Evolutionary conservation across 495 filamentous ascomycete species (phyloP).

Genomic region (Neurospora tetrasperma): DNA sequence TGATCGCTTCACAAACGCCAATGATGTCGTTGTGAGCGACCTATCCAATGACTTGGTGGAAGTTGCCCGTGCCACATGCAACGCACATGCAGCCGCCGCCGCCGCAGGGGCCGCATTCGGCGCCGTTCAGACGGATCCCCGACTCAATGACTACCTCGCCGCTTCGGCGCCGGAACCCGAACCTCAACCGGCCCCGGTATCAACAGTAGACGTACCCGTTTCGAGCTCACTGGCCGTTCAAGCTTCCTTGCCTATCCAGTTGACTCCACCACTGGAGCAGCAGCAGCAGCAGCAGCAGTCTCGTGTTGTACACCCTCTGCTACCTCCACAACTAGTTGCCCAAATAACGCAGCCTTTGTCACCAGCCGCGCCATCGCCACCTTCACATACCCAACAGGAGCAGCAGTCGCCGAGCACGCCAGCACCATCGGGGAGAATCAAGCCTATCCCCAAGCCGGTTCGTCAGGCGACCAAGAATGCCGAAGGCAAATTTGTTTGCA

Average conservation of each 20-base stretch:
- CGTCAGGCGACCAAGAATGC: conserved; percentile 44
- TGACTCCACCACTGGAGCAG: not conserved
- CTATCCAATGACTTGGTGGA: not conserved
- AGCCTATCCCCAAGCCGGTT: conserved; percentile 40
- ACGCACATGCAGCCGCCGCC: not conserved
- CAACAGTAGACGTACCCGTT: not conserved
- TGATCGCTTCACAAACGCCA: not conserved
- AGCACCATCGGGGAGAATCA: conserved; percentile 18
- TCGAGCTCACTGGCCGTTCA: not conserved
- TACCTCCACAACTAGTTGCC: no score
- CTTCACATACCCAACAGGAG: not conserved
- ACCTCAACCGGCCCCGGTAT: not conserved
- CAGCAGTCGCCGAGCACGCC: not conserved
- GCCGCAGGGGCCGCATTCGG: not conserved
- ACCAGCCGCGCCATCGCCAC: not conserved
- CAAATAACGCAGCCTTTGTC: not conserved
- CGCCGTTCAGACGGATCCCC: not conserved
- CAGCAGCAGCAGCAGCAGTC: not conserved
- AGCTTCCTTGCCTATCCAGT: not conserved
- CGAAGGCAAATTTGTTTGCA: conserved; percentile 63
- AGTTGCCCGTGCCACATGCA: not conserved
- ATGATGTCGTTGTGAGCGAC: not conserved
- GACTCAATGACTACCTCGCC: not conserved
- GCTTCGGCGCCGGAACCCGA: not conserved
- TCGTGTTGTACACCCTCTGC: not conserved